Percentiles rank a stretch among this genome's conserved stretches.
Conservation (phyloP, 768 basidiomycete genomes). For the Russula vinacea region DNA sequence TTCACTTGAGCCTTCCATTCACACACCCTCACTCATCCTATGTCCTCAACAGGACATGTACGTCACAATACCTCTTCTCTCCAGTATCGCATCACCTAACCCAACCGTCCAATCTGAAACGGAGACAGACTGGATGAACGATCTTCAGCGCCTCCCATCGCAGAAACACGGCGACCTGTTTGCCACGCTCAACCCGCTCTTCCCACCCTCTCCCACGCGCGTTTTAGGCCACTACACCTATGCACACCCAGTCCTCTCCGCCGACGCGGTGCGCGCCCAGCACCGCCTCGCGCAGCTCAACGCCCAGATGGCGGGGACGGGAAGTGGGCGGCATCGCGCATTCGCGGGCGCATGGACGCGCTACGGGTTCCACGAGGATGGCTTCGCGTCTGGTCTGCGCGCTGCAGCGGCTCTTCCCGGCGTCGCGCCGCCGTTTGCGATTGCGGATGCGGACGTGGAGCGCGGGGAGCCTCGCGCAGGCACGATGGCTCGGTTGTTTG, state of each 20-base stretch:
- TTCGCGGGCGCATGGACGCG: constrained; percentile 68
- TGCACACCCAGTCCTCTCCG: constrained; percentile 65
- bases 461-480: neutral
- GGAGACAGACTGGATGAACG: no score
- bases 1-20: no score
- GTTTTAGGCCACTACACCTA: constrained; percentile 55
- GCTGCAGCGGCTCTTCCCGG: constrained; percentile 28
- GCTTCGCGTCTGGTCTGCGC: constrained; percentile 50
- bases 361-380: constrained; percentile 83
- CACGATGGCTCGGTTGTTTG: neutral
- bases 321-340: constrained; percentile 51
- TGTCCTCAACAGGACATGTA: no score
- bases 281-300: constrained; percentile 47
- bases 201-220: constrained; percentile 49
- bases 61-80: no score
- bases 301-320: constrained; percentile 31
- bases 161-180: constrained; percentile 11
- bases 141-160: neutral
- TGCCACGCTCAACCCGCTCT: constrained; percentile 10
- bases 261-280: constrained; percentile 56
- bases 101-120: neutral
- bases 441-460: constrained; percentile 1
- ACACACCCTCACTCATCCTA: neutral
- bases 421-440: neutral
- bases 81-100: no score